A percentile compares a stretch with the other conserved stretches of the same genome.
Conservation (phyloP, 1,284 basidiomycete genomes). For the Rhodofomes roseus region DNA sequence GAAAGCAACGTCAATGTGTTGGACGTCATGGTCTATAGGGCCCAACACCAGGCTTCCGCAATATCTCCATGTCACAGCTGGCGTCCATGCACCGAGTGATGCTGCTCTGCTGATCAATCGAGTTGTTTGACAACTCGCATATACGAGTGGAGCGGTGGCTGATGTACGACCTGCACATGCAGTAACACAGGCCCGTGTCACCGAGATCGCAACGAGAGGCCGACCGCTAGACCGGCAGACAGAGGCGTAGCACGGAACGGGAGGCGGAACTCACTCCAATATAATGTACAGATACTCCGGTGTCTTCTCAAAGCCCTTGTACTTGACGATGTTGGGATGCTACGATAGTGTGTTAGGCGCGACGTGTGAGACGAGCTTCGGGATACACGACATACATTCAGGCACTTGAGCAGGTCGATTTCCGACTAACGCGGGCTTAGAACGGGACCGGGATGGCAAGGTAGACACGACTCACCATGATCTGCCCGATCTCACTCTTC, state of each 20-base stretch:
- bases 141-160: too few species aligned
- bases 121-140: too few species aligned
- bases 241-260: not conserved
- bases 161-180: too few species aligned
- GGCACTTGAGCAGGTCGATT: constrained; percentile 96
- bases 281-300: constrained; percentile 95
- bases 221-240: too few species aligned
- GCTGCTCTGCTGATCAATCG: too few species aligned
- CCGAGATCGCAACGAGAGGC: too few species aligned
- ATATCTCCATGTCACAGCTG: too few species aligned
- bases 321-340: constrained; percentile 97
- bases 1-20: too few species aligned
- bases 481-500: constrained; percentile 89
- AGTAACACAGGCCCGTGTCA: too few species aligned
- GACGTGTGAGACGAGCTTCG: not conserved
- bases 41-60: too few species aligned
- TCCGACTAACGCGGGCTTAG: constrained; percentile 62
- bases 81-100: too few species aligned
- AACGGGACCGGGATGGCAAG: not conserved
- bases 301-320: constrained; percentile 96
- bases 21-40: too few species aligned
- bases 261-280: constrained; percentile 59
- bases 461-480: constrained; percentile 75
- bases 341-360: constrained; percentile 23
- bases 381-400: constrained; percentile 62